phyloP scores from a whole-genome alignment of 176 grass and related monocot species.

The maize (Zea mays) region DNA sequence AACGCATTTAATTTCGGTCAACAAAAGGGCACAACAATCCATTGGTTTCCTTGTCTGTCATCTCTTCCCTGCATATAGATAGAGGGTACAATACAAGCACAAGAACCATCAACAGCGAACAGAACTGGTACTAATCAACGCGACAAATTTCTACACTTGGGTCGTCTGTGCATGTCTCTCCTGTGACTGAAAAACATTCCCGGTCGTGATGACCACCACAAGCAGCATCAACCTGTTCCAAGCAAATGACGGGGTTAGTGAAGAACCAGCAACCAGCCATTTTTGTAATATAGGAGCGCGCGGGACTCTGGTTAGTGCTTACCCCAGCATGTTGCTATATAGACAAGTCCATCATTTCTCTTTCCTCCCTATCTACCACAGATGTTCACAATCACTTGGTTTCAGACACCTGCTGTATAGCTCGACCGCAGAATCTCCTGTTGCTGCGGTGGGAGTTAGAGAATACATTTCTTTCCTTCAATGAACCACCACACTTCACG shows the following conservation, averaged over 20 bases:
- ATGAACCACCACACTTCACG: neutral
- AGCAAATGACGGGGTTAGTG: neutral
- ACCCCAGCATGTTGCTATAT: neutral
- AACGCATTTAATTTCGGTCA: neutral
- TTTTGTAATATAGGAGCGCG: neutral
- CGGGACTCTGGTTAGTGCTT: neutral
- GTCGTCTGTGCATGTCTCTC: neutral
- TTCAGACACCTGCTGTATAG: neutral
- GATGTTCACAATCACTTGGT: conserved; percentile 22
- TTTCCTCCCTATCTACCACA: conserved; percentile 2
- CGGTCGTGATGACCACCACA: neutral
- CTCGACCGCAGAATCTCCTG: too few species aligned
- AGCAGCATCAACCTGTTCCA: neutral
- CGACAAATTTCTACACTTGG: neutral
- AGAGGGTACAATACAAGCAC: neutral
- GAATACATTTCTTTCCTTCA: neutral
- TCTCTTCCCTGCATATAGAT: neutral
- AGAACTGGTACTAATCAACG: neutral
- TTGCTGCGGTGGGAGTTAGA: neutral
- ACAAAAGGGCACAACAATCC: conserved; percentile 5
- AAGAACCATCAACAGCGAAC: conserved; percentile 3
- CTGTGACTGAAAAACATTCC: neutral
- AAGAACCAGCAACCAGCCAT: neutral
- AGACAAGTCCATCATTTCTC: neutral
- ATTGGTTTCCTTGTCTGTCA: neutral